Evolutionary conservation across 257 asterid genomes (phyloP), one percentile per base, ranked within the genome.

Genomic region (Cynanchum wilfordii): DNA sequence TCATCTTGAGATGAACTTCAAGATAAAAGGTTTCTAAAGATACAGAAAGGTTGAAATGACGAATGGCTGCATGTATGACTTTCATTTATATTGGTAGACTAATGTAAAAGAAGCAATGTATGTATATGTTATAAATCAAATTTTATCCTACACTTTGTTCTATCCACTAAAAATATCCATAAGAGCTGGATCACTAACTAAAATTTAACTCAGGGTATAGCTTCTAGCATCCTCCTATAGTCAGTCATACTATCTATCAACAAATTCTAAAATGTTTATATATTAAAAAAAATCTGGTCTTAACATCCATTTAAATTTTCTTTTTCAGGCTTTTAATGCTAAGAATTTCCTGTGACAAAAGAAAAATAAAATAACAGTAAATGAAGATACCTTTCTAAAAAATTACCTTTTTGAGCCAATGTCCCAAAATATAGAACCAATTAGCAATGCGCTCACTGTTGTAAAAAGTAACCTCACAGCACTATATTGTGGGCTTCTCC

Each of bases 401-500:
- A 19, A 56, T 78, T 77, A 88, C 96, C 98, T 90, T 82, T 70
- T 88, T 24, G 94, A 86, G 78, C 98, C 98, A 36, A 88, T 77
- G 70, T 84, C 87, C 98, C 98, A 91, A 78, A 88, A 92, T 77
- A 92, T 77, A 16, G 94, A 73, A 79, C 96, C 98, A 45, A 92
- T 76, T 59, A 92, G 86, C 57, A 90, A 58, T 52, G 96, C 98
- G 76, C 89, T 81, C 67, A 85, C 9, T 8, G 96, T 88, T 40
- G 98, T 92, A 66, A 88, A 92, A 82, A 88, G 79, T 76, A 92
- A 8, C 73, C 98, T 87, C 83, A 92, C 96, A 40, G 85, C 90
- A 84, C 88, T 90, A 58, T 88, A 90, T 3, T 83, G 60, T 20
- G 98, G 96, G 78, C 96, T 92, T 75, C 98, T 86, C 98, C 96